Evolutionary conservation across 768 basidiomycete genomes (phyloP), one percentile per base, ranked within the genome.

Genomic region (Daedaleopsis nitida): DNA sequence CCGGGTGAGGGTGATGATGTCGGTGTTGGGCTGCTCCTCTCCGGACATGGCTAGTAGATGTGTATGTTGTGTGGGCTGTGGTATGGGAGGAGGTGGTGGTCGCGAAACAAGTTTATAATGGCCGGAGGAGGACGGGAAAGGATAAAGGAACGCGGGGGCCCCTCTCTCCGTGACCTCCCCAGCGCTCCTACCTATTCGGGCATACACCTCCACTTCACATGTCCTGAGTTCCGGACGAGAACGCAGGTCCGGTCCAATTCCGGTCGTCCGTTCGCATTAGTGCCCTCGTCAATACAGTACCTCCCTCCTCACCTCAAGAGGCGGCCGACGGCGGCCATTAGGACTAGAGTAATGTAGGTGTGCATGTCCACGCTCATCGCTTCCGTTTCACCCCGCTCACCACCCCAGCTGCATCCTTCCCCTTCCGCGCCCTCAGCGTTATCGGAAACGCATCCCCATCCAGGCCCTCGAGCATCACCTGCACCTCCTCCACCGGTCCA

Each of bases 1-100:
- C 93, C 94, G 85, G 63, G 95, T 97, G 70, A 97, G 84, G 52
- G 95, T 97, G 77, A 96, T 91, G 68, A 97, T 79, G 72, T 97
- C 94, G 45, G 90, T 91, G 78, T 79, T 87, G 63, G 92, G 92
- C 58, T 81, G 72, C 68, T 92, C 88, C 70, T 90, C 86, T 69
- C 65, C 62, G 44, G 71, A 65, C 71, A 72, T 70, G 53, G 59
- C 48, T 57, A 7, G 27, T 32, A 32, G 60, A 56, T 13, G 52
- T 37, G 34, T 16, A 32, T 5, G 24, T 5, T 13, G 14, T 32
- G 21, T 38, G 51, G 51, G 24, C 52, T 13, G 14, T 23, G 52
- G 58, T 34, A 44, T 54, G 38, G 62, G 45, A 54, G 56, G 53
- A 34, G 49, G 50, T n/a, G 49, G 23, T 47, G 3, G 55, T 23